Evolutionary conservation across 176 grass and related monocot genomes (phyloP), one percentile per base, ranked within the genome.

Genomic region (Oryza brachyantha): DNA sequence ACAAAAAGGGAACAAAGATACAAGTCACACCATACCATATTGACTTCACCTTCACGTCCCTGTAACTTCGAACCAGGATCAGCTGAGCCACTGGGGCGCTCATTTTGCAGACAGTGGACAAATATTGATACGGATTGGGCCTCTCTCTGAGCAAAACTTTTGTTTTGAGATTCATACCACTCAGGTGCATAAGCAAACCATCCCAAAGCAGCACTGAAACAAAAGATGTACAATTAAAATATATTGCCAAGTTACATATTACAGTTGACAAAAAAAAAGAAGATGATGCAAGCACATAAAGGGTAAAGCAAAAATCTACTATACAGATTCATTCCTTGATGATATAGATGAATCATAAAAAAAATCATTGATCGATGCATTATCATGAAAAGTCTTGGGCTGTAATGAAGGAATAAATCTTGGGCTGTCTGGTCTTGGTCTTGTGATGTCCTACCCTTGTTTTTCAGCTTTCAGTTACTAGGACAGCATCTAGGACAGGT

Each of bases 131-230:
- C 90, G 76, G 96, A 99, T 31, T 95, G 96, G 50, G 96, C 92
- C 81, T 99, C 96, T 85, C 92, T 93, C 65, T 94, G 92, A 55
- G 87, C 78, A 82, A 89, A 99, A 84, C 82, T 81, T 87, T 95
- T 99, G 84, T 83, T 99, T 81, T 86, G 87, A 67, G 92, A 87
- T 89, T 99, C 96, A 79, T 99, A 92, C 86, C 86, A 99, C 75
- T 99, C 92, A 59, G 88, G 90, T n/a, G 76, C 78, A 91, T 91
- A 88, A 78, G 92, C 92, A 93, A 99, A 99, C 96, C 92, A 95
- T 86, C 96, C 92, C 86, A 99, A 95, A 72, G 96, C 86, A 89
- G 92, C 88, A 85, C 96, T 99, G 79, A 26, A 83, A 87, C 54
- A 86, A 72, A 78, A 84, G 25, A 39, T 34, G 34, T 54, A 37